Evolutionary conservation across 768 basidiomycete genomes (phyloP).

Genomic region (Coprinellus micaceus): DNA sequence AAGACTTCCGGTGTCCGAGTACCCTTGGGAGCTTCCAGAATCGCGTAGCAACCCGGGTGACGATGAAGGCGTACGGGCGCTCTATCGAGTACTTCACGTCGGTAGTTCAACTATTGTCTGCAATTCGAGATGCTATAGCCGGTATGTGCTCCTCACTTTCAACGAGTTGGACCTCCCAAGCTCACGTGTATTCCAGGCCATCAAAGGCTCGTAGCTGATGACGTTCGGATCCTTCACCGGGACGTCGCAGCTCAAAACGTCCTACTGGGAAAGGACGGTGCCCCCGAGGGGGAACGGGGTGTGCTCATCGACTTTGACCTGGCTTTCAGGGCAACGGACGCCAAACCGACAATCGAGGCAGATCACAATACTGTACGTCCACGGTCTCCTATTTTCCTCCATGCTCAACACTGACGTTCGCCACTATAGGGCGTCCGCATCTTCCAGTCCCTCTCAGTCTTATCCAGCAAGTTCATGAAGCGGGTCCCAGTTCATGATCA

Average conservation of each 20-base stretch:
- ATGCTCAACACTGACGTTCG: background rate
- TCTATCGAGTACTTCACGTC: background rate
- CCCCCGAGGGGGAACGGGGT: background rate
- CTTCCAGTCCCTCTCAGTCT: background rate
- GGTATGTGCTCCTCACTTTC: background rate
- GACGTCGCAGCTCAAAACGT: background rate
- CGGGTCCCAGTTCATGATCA: background rate
- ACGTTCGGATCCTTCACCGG: background rate
- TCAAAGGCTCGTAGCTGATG: background rate
- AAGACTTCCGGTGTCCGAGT: background rate
- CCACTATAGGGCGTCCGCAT: background rate
- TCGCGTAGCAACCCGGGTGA: background rate
- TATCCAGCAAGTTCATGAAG: background rate
- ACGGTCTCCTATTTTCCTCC: background rate
- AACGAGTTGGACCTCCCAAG: background rate
- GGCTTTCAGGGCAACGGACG: background rate
- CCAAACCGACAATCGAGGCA: background rate
- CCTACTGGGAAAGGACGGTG: background rate
- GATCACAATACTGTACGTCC: too few relatives aligned
- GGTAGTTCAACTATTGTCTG: background rate
- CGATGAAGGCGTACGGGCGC: background rate
- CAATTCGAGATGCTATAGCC: background rate
- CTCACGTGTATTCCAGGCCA: background rate
- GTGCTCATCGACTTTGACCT: constrained; percentile 3
- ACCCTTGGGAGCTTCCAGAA: background rate